A percentile compares a stretch with the other conserved stretches of the same genome.
phyloP scores from a whole-genome alignment of 306 rosid genomes.

The Casuarina equisetifolia region DNA sequence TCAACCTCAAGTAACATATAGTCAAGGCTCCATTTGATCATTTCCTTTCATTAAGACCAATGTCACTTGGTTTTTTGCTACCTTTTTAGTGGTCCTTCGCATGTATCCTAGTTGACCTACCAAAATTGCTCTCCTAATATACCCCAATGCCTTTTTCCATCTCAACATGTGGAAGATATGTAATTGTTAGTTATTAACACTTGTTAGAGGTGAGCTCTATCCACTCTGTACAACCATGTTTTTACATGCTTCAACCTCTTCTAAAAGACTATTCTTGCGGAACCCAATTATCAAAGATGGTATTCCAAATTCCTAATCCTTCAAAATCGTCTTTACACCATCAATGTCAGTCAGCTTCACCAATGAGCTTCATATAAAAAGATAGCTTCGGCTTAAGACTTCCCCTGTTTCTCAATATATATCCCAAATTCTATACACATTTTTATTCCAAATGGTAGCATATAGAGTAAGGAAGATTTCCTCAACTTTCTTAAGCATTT shows the following conservation, averaged over 20 bases:
- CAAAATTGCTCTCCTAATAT: constrained; percentile 46
- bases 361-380: constrained; percentile 54
- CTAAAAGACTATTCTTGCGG: constrained; percentile 54
- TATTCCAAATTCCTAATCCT: constrained; percentile 64
- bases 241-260: constrained; percentile 50
- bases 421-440: constrained; percentile 59
- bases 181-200: constrained; percentile 50
- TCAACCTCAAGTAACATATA: no score
- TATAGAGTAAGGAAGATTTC: constrained; percentile 46
- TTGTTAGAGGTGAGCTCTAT: constrained; percentile 37
- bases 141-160: constrained; percentile 57
- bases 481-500: constrained; percentile 51
- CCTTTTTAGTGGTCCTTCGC: constrained; percentile 28
- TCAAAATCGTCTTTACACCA: constrained; percentile 57
- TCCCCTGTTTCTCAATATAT: constrained; percentile 23
- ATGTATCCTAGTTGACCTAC: constrained; percentile 22
- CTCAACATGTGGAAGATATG: constrained; percentile 37
- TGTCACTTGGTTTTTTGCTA: no score
- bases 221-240: constrained; percentile 44
- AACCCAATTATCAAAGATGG: constrained; percentile 46
- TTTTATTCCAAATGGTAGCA: constrained; percentile 46
- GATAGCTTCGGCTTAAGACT: constrained; percentile 40
- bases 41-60: no score
- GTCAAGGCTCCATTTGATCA: no score
- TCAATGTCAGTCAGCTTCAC: constrained; percentile 62